Percentiles rank a stretch among this genome's conserved stretches.
Conservation (phyloP, 768 basidiomycete species). For the Pulveroboletus sp. region DNA sequence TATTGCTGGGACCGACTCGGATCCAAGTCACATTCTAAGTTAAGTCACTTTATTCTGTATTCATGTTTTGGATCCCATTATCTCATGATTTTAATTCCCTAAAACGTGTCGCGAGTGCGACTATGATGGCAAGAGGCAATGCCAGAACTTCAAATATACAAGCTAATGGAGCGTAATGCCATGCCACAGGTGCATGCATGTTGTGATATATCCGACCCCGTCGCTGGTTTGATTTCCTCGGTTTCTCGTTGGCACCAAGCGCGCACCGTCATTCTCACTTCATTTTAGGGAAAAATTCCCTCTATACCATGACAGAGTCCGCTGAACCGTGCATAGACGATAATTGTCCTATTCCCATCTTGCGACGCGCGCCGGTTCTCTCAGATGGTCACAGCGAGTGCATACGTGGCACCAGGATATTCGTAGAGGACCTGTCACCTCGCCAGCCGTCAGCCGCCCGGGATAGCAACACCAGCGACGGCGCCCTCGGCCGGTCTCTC, state of each 20-base stretch:
- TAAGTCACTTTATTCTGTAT: too few relatives aligned
- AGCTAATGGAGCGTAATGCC: background rate
- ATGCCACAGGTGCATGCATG: background rate
- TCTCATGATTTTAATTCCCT: too few relatives aligned
- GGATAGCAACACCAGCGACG: constrained; percentile 1
- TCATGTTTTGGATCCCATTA: background rate
- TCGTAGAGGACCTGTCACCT: background rate
- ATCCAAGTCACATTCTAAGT: too few relatives aligned
- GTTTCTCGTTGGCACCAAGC: background rate
- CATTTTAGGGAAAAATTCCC: background rate
- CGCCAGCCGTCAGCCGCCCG: too few relatives aligned
- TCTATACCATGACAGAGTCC: constrained; percentile 10
- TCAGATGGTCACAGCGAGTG: constrained; percentile 31
- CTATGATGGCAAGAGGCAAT: background rate
- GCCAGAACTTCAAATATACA: background rate
- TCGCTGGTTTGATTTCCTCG: too few relatives aligned
- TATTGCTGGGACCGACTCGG: too few relatives aligned
- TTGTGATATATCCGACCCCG: too few relatives aligned
- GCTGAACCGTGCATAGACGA: background rate
- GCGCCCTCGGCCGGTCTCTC: constrained; percentile 32
- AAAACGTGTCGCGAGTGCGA: too few relatives aligned
- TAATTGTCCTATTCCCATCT: constrained; percentile 17
- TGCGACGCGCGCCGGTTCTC: constrained; percentile 39
- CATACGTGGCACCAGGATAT: background rate
- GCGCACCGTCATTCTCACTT: background rate